phyloP scores from a whole-genome alignment of 2,329 filamentous ascomycete species.

The Pyrenochaeta sp. region DNA sequence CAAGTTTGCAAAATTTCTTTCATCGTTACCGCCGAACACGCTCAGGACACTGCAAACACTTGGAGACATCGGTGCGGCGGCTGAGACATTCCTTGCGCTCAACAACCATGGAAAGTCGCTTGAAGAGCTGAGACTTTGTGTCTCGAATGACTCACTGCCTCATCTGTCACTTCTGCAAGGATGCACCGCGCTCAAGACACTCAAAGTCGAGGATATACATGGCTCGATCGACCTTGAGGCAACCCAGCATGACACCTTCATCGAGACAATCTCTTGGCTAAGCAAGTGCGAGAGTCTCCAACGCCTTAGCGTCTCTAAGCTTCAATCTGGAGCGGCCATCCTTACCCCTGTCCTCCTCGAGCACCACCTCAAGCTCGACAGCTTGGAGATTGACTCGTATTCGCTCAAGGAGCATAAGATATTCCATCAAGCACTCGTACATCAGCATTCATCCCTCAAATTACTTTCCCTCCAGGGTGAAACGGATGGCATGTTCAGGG shows the following conservation, averaged over 20 bases:
- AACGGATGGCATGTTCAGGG: conserved; percentile 54
- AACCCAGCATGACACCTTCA: conserved; percentile 61
- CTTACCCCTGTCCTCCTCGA: conserved; percentile 59
- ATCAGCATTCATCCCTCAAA: conserved; percentile 61
- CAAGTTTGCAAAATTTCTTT: conserved; percentile 66
- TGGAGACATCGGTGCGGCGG: conserved; percentile 62
- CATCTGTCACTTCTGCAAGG: conserved; percentile 58
- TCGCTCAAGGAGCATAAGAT: conserved; percentile 56
- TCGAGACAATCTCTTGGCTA: conserved; percentile 63
- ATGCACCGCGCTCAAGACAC: conserved; percentile 58
- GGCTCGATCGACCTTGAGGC: conserved; percentile 57
- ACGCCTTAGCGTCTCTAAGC: conserved; percentile 58
- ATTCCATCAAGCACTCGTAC: conserved; percentile 61
- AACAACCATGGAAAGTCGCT: conserved; percentile 64
- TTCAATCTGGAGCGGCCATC: conserved; percentile 62
- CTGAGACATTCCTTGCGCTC: conserved; percentile 62
- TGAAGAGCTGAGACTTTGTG: conserved; percentile 59
- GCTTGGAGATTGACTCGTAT: conserved; percentile 60
- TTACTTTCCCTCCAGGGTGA: conserved; percentile 57
- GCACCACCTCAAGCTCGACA: conserved; percentile 55
- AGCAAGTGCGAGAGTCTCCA: conserved; percentile 60
- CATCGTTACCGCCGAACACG: conserved; percentile 62
- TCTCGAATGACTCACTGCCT: conserved; percentile 58
- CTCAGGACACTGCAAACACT: conserved; percentile 67
- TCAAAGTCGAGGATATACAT: conserved; percentile 58